These are phyloP conservation scores for Penstemon davidsonii DNA, from an alignment of 257 asterid species.

Conservation along the genomic window DNA sequence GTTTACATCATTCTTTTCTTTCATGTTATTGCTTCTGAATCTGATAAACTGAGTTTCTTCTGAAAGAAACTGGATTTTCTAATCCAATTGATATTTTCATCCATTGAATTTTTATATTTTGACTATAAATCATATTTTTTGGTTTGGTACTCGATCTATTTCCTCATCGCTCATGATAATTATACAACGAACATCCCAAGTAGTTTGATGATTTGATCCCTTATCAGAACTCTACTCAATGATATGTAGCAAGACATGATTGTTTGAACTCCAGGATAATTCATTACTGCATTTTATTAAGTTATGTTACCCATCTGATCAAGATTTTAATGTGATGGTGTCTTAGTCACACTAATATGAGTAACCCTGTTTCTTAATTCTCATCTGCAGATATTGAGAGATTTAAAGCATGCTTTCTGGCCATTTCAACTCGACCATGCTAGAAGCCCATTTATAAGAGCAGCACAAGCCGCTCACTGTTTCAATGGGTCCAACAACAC, in stretches of 20 bases:
- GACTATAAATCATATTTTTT: too few relatives aligned
- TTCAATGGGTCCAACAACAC: conserved; percentile 37
- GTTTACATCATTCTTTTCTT: neutral
- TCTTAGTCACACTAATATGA: neutral
- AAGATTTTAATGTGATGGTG: conserved; percentile 8
- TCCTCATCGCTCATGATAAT: too few relatives aligned
- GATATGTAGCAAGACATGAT: neutral
- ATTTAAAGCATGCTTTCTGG: conserved; percentile 82
- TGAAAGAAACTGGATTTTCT: too few relatives aligned
- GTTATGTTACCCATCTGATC: conserved; percentile 3
- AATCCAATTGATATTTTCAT: neutral
- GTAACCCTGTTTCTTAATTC: conserved; percentile 5
- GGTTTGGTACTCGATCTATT: too few relatives aligned
- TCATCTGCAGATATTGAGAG: conserved; percentile 57
- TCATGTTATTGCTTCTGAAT: neutral
- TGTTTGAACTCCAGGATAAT: neutral
- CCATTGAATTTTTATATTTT: neutral
- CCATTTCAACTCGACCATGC: conserved; percentile 70
- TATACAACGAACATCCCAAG: too few relatives aligned
- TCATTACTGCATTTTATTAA: neutral
- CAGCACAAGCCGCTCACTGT: conserved; percentile 82
- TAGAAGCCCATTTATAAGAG: conserved; percentile 71
- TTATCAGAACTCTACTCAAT: neutral
- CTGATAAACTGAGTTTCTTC: too few relatives aligned
- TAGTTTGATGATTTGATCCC: neutral